Base-by-base conservation (phyloP, 179 eudicot genomes). In the Beta corolliflora region DNA sequence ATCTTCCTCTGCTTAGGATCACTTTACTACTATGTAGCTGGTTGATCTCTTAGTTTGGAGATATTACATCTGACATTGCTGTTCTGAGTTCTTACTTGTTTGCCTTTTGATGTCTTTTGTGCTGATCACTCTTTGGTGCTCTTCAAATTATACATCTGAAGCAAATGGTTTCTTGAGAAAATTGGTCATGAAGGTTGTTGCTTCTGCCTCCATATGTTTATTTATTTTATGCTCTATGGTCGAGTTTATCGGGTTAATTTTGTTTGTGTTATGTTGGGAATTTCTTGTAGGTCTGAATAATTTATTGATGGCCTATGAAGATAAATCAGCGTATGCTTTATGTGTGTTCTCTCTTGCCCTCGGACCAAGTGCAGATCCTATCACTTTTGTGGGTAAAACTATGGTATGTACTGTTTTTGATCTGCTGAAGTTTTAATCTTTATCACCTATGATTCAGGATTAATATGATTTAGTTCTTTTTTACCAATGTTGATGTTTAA, bases 101-200 rank as follows among this genome's bases (percentile, higher is more conserved):
- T 72, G 53, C 56, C 60, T 46, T 50, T 78, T 59, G 66, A 21
- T 78, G 46, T 73, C 71, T 67, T 77, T 72, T 58, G 67, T 18
- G 21, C 18, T 61, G 80, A 52, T 81, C 36, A n/a, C 80, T 63
- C 48, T 73, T 79, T 50, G 52, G 46, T 65, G 78, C 77, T 23
- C 71, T 61, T 59, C 73, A 72, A 76, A 84, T 70, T 67, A 74
- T 77, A 81, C 77, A 81, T 60, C 67, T 87, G 82, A 89, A 95
- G 99, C 91, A 95, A 95, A 87, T 95, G 99, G 99, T 95, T 95
- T 87, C 91, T 95, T 83, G 85, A 95, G 87, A 95, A 95, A 90
- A 88, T 84, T 86, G 99, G 99, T 79, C 95, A 92, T 84, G 94
- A 94, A 93, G 99, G 98, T 92, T 63, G 53, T 77, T 76, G 72